Evolutionary conservation across 768 basidiomycete genomes (phyloP), one percentile per base, ranked within the genome.

Genomic region (Tricholoma matsutake): DNA sequence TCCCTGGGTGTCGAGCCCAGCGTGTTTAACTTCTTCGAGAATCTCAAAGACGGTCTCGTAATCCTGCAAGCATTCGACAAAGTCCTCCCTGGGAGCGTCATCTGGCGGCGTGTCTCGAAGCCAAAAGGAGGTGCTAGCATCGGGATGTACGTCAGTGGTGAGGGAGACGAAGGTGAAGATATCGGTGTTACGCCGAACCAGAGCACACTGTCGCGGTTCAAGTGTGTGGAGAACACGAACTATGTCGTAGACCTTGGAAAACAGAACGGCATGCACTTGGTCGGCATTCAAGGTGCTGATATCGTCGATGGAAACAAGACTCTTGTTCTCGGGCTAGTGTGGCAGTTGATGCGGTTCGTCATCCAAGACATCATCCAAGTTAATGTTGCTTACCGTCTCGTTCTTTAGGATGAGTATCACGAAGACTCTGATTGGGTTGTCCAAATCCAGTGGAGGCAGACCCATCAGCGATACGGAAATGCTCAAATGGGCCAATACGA

Each of bases 61-160:
- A 91, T 99, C 60, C 82, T 98, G 3, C 95, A 98, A 77, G 96
- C 96, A 13, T 98, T 97, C 69, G 96, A 99, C 78, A 98, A 94
- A 79, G 86, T 98, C 68, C 75, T 89, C 3, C 97, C 96, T 0
- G 94, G 95, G 6, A 89, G 86, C 20, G 97, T 99, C 57, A 80
- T 94, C 61, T 98, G 96, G 97, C 85, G 95, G 47, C 84, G 96
- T 9, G 96, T 98, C n/a, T 91, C 91, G 58, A 97, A 96, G 76
- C 95, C 95, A 14, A 94, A 90, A 70, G 87, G 77, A 41, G 88
- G 87, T 35, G 78, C 76, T 18, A 77, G 78, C 8, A 74, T 73
- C 35, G 75, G 74, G 35, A 74, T 75, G 53, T 76, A 77, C 61
- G 76, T 78, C 1, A 76, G 76, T 61, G 67, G 72, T 53, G 83